A percentile compares a stretch with the other conserved stretches of the same genome.
phyloP scores from a whole-genome alignment of 2,329 filamentous ascomycete species.

The Cytospora chrysosperma region DNA sequence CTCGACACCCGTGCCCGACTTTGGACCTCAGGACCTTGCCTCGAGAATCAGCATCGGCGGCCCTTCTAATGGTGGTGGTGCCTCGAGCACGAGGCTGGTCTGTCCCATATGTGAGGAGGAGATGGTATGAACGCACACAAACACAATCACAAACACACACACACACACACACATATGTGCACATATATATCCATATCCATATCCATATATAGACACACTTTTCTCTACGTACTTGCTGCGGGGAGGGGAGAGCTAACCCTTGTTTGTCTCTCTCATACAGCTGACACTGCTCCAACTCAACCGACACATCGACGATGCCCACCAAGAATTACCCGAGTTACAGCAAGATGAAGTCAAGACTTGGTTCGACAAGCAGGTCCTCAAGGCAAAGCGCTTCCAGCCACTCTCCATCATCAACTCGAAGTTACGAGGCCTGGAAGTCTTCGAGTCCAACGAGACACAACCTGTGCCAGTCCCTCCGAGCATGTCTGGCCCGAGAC shows the following conservation, averaged over 20 bases:
- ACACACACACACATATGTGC: not conserved
- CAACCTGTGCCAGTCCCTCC: slow-evolving; percentile 37
- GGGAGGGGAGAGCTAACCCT: slow-evolving; percentile 21
- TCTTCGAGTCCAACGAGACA: slow-evolving; percentile 89
- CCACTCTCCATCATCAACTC: slow-evolving; percentile 89
- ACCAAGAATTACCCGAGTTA: slow-evolving; percentile 84
- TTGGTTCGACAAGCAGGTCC: slow-evolving; percentile 93
- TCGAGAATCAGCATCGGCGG: slow-evolving; percentile 72
- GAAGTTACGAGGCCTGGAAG: slow-evolving; percentile 87
- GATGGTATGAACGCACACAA: slow-evolving; percentile 62
- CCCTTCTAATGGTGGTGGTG: slow-evolving; percentile 53
- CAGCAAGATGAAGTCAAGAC: slow-evolving; percentile 94
- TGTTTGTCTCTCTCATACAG: slow-evolving; percentile 44
- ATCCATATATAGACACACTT: too few relatives aligned
- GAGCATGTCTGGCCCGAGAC: slow-evolving; percentile 40
- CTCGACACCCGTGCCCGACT: slow-evolving; percentile 64
- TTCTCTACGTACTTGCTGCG: not conserved
- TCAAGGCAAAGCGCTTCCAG: slow-evolving; percentile 90
- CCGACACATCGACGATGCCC: slow-evolving; percentile 77
- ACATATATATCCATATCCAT: too few relatives aligned
- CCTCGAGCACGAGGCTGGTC: slow-evolving; percentile 67
- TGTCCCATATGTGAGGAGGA: slow-evolving; percentile 99
- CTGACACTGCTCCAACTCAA: slow-evolving; percentile 92
- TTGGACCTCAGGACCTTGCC: slow-evolving; percentile 69
- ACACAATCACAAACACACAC: not conserved